A percentile compares a stretch with the other conserved stretches of the same genome.
These are phyloP conservation scores for Tephrocybe rancida DNA, from an alignment of 768 basidiomycete genomes.

Conservation along the genomic window DNA sequence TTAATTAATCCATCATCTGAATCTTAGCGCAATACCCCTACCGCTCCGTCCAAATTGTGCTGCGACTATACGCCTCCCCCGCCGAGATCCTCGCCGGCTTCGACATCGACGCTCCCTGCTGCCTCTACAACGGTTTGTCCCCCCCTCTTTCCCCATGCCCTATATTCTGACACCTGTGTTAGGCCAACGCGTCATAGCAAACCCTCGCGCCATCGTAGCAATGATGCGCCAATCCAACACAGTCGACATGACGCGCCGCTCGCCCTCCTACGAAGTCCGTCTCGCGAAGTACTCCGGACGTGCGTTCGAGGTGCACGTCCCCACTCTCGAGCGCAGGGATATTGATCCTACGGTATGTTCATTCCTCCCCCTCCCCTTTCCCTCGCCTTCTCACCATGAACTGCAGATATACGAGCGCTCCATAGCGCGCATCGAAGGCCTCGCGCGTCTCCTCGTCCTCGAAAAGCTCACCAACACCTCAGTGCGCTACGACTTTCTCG, in stretches of 20 bases:
- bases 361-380: neutral
- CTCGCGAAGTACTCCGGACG: slow-evolving; percentile 59
- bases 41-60: slow-evolving; percentile 64
- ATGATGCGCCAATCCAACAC: slow-evolving; percentile 72
- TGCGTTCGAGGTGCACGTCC: slow-evolving; percentile 60
- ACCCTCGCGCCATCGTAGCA: slow-evolving; percentile 58
- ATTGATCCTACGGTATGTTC: slow-evolving; percentile 59
- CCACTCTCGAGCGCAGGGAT: slow-evolving; percentile 47
- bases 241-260: slow-evolving; percentile 62
- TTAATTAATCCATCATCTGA: neutral
- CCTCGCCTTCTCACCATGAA: neutral
- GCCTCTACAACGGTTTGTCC: slow-evolving; percentile 46
- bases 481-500: slow-evolving; percentile 46
- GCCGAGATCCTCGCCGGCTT: slow-evolving; percentile 70
- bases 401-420: slow-evolving; percentile 62
- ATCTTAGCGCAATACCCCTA: slow-evolving; percentile 62
- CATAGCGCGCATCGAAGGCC: slow-evolving; percentile 56
- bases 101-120: slow-evolving; percentile 67
- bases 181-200: slow-evolving; percentile 58
- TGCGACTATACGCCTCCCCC: slow-evolving; percentile 64
- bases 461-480: slow-evolving; percentile 54
- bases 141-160: neutral
- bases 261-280: slow-evolving; percentile 66
- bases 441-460: slow-evolving; percentile 63
- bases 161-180: slow-evolving; percentile 1